Evolutionary conservation across 176 grass and related monocot genomes (phyloP), one percentile per base, ranked within the genome.

Genomic region (Zoysia pacifica): DNA sequence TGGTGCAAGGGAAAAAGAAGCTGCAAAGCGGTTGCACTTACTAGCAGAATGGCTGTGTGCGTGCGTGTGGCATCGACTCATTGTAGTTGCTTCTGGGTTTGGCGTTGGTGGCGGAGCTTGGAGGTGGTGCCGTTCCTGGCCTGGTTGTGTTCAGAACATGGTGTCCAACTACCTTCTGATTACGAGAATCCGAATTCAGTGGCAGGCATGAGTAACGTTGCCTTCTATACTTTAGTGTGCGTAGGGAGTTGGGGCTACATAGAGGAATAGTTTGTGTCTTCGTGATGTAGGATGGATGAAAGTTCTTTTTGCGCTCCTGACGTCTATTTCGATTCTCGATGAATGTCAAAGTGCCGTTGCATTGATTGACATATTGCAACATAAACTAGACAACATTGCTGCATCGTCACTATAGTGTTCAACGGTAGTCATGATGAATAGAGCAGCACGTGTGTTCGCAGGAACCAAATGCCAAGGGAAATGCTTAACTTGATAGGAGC

Each of bases 11-110:
- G 35, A 46, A 55, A 71, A 55, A 58, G 65, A 19, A 28, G 67
- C 35, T 82, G 85, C 56, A 82, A 87, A 87, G 74, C 13, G 42
- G 37, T 35, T 43, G 68, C 74, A 72, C 37, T 73, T 67, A 51
- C 28, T 20, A 73, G 67, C 74, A 51, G 61, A 65, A 78, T 83
- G 67, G 73, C 28, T 60, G 58, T 61, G 9, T 13, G 40, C 28
- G 28, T 5, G 40, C 14, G 49, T 63, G 48, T 28, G 61, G 12
- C 19, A 52, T 77, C 41, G 58, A 56, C 66, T 48, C 66, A 63
- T 64, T 82, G 67, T 42, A 67, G 60, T 50, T 73, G 61, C 61
- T 83, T 78, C 5, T 79, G 15, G 11, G 69, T 88, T 83, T 45
- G 46, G 28, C 28, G 28, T 0, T 28, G 28, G 28, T 28, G 28